These are phyloP conservation scores for Xylaria grammica DNA, from an alignment of 495 filamentous ascomycete genomes.

Conservation along the genomic window DNA sequence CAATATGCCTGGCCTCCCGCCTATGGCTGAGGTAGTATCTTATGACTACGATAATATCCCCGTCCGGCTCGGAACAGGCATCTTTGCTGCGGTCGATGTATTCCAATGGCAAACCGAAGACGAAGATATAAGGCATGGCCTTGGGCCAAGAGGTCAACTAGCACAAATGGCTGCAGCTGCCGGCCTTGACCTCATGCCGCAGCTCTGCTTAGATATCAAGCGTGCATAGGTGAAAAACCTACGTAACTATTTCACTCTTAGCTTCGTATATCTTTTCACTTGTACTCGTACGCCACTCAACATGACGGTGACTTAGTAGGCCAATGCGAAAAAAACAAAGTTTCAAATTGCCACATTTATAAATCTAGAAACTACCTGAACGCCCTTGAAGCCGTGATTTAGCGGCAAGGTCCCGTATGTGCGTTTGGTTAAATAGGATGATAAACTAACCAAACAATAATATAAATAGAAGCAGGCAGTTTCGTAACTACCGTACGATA, in stretches of 20 bases:
- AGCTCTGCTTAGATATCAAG: constrained; percentile 54
- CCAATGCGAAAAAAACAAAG: too few relatives aligned
- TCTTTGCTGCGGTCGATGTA: constrained; percentile 57
- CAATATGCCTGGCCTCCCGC: constrained; percentile 79
- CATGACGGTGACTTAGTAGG: neutral
- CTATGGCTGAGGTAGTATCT: constrained; percentile 62
- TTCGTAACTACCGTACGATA: too few relatives aligned
- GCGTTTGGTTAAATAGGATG: neutral
- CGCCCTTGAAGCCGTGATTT: neutral
- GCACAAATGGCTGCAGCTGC: constrained; percentile 79
- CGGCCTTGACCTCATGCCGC: constrained; percentile 67
- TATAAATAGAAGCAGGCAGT: neutral
- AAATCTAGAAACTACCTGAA: neutral
- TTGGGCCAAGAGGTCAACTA: constrained; percentile 62
- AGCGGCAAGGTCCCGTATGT: neutral
- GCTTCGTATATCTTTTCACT: neutral
- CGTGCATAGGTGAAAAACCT: neutral
- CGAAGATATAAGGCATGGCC: constrained; percentile 38
- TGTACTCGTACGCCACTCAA: neutral
- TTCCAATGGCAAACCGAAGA: constrained; percentile 68
- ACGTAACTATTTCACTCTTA: neutral
- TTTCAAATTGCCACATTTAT: neutral
- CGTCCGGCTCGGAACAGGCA: constrained; percentile 34
- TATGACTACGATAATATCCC: constrained; percentile 66
- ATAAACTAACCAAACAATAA: neutral